Percentiles rank a stretch among this genome's conserved stretches.
phyloP scores from a whole-genome alignment of 805 yeast genomes.

The Peterozyma xylosa region DNA sequence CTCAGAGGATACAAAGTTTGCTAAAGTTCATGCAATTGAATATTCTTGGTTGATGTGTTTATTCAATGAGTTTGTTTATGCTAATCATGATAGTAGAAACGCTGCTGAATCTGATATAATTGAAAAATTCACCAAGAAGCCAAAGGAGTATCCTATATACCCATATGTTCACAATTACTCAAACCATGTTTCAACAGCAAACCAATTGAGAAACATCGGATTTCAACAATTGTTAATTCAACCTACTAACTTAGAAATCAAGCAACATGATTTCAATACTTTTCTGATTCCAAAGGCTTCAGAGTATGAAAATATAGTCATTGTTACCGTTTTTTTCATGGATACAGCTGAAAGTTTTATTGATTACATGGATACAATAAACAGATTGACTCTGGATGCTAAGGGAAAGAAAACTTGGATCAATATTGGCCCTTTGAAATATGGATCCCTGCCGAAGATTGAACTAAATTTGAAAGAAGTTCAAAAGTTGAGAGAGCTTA shows the following conservation, averaged over 20 bases:
- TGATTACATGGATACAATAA: constrained; percentile 64
- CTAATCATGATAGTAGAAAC: constrained; percentile 8
- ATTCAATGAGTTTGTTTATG: constrained; percentile 53
- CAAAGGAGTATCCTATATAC: constrained; percentile 17
- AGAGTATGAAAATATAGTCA: constrained; percentile 37
- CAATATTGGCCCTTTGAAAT: constrained; percentile 87
- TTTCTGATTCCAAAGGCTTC: constrained; percentile 28
- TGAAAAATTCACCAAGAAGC: background rate
- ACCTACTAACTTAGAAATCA: constrained; percentile 41
- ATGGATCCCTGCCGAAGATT: constrained; percentile 76
- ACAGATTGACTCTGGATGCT: constrained; percentile 26
- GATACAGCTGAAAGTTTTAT: constrained; percentile 89
- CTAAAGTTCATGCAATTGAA: constrained; percentile 66
- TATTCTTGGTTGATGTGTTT: constrained; percentile 69
- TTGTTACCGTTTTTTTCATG: constrained; percentile 69
- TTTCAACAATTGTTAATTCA: constrained; percentile 20
- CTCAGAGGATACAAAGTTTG: constrained; percentile 29
- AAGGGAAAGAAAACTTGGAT: constrained; percentile 58
- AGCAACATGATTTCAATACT: constrained; percentile 58
- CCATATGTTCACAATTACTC: constrained; percentile 66
- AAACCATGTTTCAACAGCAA: constrained; percentile 40
- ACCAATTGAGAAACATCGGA: constrained; percentile 42
- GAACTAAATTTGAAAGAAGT: constrained; percentile 75
- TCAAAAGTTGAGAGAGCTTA: constrained; percentile 33
- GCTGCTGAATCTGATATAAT: background rate